Conservation (phyloP, 2,329 filamentous ascomycete species). For the Phoma sp. region DNA sequence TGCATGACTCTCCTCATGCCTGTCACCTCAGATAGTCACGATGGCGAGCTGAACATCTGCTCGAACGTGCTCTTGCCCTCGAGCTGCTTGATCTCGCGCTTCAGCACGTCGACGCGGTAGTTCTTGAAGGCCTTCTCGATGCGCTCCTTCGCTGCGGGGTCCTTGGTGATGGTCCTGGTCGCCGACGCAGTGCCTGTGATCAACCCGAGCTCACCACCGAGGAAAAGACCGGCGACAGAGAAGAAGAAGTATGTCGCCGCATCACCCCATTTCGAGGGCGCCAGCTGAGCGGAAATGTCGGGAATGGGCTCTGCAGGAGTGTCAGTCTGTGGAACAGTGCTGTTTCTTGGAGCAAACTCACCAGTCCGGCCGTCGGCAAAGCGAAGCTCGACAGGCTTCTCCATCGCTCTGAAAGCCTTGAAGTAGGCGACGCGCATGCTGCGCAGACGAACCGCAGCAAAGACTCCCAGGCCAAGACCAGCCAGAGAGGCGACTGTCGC, state of each 20-base stretch:
- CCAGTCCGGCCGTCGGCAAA: constrained; percentile 67
- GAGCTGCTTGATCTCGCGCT: constrained; percentile 63
- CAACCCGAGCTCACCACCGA: constrained; percentile 69
- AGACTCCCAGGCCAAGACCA: constrained; percentile 65
- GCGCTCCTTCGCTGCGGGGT: constrained; percentile 61
- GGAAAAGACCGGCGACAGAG: constrained; percentile 65
- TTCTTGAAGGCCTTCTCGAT: constrained; percentile 69
- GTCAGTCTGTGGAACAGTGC: neutral
- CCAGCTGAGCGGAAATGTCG: constrained; percentile 64
- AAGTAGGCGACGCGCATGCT: constrained; percentile 64
- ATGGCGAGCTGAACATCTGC: constrained; percentile 32
- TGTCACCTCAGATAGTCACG: constrained; percentile 11
- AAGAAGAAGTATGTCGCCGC: constrained; percentile 69
- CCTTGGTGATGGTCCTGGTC: constrained; percentile 58
- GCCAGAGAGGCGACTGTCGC: constrained; percentile 65
- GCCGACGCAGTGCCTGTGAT: constrained; percentile 64
- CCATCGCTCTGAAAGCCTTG: constrained; percentile 64
- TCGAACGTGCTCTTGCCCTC: constrained; percentile 52
- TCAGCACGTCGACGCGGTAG: constrained; percentile 69
- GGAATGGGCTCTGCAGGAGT: constrained; percentile 61
- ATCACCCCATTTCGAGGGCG: constrained; percentile 65
- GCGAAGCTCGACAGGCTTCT: constrained; percentile 66
- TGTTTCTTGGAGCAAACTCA: constrained; percentile 32
- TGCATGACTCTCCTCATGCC: constrained; percentile 10
- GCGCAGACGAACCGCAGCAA: constrained; percentile 62